Conservation (phyloP, 495 filamentous ascomycete species). For the Tirmania nivea region DNA sequence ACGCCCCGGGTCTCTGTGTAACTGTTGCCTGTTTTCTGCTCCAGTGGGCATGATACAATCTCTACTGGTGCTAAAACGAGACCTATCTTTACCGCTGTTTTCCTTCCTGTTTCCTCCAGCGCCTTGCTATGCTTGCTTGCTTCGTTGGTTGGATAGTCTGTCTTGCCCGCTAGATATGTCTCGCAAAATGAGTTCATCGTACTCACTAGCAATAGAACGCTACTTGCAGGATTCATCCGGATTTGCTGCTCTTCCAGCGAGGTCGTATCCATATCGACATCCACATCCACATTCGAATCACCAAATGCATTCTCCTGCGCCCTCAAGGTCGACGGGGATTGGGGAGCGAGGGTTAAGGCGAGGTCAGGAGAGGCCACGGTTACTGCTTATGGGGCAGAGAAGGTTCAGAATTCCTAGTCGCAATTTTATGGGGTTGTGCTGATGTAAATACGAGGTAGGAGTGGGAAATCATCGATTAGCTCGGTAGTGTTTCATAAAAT, state of each 20-base stretch:
- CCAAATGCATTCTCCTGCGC: background rate
- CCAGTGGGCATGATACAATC: no score
- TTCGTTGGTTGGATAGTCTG: no score
- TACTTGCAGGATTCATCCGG: background rate
- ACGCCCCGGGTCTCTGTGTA: no score
- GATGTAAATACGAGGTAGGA: conserved; percentile 30
- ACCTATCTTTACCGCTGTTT: no score
- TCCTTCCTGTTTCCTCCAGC: no score
- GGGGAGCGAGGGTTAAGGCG: background rate
- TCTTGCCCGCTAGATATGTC: background rate
- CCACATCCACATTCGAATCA: background rate
- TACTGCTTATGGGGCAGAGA: conserved; percentile 87
- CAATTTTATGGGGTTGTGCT: background rate
- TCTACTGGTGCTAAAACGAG: no score
- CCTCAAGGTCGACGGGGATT: background rate
- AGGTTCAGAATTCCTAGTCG: conserved; percentile 33
- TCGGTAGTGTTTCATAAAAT: conserved; percentile 97
- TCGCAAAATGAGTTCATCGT: background rate
- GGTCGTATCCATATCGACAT: background rate
- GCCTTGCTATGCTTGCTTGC: no score
- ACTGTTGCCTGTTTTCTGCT: no score
- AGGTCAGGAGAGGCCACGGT: conserved; percentile 45
- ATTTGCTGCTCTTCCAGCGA: background rate
- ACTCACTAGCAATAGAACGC: background rate
- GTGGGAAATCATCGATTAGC: conserved; percentile 91